phyloP scores from a whole-genome alignment of 2,329 filamentous ascomycete genomes.

The Daldinia sp. region DNA sequence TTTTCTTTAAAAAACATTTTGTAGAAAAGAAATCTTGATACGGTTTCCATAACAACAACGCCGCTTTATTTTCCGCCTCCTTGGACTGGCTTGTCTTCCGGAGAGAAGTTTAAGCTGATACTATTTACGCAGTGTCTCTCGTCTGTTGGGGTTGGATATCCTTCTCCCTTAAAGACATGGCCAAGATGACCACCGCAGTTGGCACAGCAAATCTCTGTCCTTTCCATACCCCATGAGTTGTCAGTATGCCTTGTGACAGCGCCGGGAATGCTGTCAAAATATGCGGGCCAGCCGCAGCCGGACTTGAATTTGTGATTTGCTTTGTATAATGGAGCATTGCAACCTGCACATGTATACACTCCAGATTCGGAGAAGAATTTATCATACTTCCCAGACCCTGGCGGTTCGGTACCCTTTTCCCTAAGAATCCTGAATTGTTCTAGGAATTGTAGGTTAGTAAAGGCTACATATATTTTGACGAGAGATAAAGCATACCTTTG shows the following conservation, averaged over 20 bases:
- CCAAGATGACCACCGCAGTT: conserved; percentile 95
- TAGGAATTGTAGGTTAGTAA: conserved; percentile 54
- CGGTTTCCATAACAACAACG: no score
- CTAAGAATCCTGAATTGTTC: conserved; percentile 97
- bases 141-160: conserved; percentile 85
- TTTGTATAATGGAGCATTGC: conserved; percentile 89
- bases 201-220: conserved; percentile 93
- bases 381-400: conserved; percentile 85
- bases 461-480: neutral
- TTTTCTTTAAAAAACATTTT: no score
- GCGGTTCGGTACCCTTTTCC: conserved; percentile 88
- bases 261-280: conserved; percentile 94
- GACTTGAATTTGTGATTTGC: conserved; percentile 96
- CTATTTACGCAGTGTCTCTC: conserved; percentile 98
- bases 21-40: neutral
- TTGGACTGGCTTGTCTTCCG: conserved; percentile 68
- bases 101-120: conserved; percentile 84
- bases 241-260: conserved; percentile 88
- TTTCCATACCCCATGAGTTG: conserved; percentile 79
- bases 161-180: conserved; percentile 93
- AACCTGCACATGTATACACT: conserved; percentile 89
- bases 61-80: conserved; percentile 51
- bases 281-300: conserved; percentile 97
- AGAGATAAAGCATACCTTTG: conserved; percentile 53
- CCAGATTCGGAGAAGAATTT: conserved; percentile 83